Conservation (phyloP, 179 eudicot genomes). For the Silene coronaria region DNA sequence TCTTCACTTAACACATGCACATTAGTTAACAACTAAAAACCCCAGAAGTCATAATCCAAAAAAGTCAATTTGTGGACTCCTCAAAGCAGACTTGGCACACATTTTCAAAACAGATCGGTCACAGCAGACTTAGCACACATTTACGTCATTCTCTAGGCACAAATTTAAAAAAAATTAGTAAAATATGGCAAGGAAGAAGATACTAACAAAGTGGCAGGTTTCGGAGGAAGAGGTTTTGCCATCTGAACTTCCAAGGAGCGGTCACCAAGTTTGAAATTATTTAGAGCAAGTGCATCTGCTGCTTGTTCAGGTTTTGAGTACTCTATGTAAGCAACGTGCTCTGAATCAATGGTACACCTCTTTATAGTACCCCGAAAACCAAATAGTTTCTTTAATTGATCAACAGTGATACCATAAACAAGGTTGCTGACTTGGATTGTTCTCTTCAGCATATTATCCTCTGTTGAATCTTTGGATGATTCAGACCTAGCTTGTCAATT, state of each 20-base stretch:
- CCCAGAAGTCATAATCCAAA: background rate
- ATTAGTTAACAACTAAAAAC: background rate
- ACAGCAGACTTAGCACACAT: no score
- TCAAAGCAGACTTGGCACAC: no score
- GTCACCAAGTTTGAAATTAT: conserved; percentile 80
- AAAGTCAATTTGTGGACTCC: background rate
- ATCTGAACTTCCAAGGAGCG: conserved; percentile 96
- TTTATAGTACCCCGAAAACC: conserved; percentile 74
- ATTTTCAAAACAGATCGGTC: no score
- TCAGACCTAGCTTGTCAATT: conserved; percentile 25
- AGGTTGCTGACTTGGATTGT: conserved; percentile 97
- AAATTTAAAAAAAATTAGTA: no score
- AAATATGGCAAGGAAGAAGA: conserved; percentile 61
- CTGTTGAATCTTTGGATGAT: no score
- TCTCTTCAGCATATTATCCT: conserved; percentile 58
- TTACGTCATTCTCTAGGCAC: no score
- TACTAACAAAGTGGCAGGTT: conserved; percentile 45
- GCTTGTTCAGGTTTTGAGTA: conserved; percentile 90
- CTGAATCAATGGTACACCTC: conserved; percentile 78
- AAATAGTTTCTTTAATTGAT: conserved; percentile 84
- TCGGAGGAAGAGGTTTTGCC: conserved; percentile 92
- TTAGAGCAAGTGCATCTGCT: conserved; percentile 68
- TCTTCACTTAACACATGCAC: background rate
- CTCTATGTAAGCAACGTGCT: conserved; percentile 89
- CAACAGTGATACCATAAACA: conserved; percentile 76